A percentile compares a stretch with the other conserved stretches of the same genome.
Evolutionary conservation across 78 protist species (phyloP).

Genomic region (Cavenderia fasciculata): DNA sequence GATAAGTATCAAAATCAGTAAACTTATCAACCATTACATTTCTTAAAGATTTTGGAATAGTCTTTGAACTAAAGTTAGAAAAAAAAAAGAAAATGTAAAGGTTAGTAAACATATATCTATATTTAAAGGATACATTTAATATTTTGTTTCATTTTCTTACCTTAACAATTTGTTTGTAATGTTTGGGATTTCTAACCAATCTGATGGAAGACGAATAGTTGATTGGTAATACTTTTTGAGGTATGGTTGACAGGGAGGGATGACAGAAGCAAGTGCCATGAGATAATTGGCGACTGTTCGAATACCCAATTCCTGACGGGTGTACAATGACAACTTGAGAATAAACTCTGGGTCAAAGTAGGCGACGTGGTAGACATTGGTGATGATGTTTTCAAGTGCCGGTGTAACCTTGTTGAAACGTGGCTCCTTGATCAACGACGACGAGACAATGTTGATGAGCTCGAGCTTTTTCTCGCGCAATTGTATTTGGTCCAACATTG

Average conservation of each 20-base stretch:
- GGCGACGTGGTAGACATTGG: conserved; percentile 16
- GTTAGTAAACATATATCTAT: background rate
- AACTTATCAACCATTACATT: conserved; percentile 86
- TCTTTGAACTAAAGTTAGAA: background rate
- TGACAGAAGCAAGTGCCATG: conserved; percentile 62
- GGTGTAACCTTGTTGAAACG: conserved; percentile 55
- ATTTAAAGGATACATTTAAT: background rate
- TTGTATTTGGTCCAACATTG: background rate
- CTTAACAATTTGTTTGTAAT: conserved; percentile 37
- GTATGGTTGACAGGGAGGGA: conserved; percentile 56
- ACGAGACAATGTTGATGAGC: conserved; percentile 78
- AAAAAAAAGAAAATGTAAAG: background rate
- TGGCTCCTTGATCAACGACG: conserved; percentile 86
- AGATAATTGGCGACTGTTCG: conserved; percentile 89
- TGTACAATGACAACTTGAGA: conserved; percentile 83
- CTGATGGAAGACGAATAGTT: conserved; percentile 85
- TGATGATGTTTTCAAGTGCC: conserved; percentile 26
- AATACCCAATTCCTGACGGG: conserved; percentile 85
- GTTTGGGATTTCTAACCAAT: conserved; percentile 88
- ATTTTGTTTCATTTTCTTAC: too few species aligned
- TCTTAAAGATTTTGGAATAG: conserved; percentile 87
- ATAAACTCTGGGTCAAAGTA: conserved; percentile 87
- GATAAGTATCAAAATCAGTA: conserved; percentile 85
- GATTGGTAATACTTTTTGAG: conserved; percentile 66
- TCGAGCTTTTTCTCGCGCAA: conserved; percentile 33